Conservation (phyloP, 2,329 filamentous ascomycete genomes). For the Fusarium irregulare region DNA sequence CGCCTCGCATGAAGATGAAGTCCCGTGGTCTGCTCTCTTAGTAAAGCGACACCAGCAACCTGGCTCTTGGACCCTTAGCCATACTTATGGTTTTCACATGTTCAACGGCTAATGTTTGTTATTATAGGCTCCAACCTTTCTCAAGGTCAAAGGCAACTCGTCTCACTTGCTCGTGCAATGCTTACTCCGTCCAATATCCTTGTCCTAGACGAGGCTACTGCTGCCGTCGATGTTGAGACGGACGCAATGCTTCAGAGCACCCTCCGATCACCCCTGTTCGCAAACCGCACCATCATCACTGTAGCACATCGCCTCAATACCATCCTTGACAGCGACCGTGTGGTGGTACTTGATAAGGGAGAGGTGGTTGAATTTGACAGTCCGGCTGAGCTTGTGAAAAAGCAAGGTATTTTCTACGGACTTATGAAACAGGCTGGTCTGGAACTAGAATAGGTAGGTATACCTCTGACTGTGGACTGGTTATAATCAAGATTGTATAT, state of each 20-base stretch:
- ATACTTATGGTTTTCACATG: conserved; percentile 18
- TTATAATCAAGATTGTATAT: conserved; percentile 28
- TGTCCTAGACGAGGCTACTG: conserved; percentile 96
- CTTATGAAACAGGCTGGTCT: conserved; percentile 92
- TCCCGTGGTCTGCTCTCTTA: conserved; percentile 47
- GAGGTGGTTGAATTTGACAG: conserved; percentile 93
- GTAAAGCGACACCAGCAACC: conserved; percentile 11
- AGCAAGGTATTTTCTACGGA: conserved; percentile 84
- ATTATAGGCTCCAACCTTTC: conserved; percentile 87
- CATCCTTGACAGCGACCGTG: conserved; percentile 87
- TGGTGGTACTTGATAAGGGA: conserved; percentile 92
- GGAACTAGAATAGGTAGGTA: conserved; percentile 55
- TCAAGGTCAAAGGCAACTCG: conserved; percentile 91
- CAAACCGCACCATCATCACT: conserved; percentile 95
- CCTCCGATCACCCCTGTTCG: conserved; percentile 75
- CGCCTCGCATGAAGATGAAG: conserved; percentile 49
- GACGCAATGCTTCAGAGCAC: conserved; percentile 74
- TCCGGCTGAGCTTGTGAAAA: conserved; percentile 79
- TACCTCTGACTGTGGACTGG: not conserved
- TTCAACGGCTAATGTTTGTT: conserved; percentile 33
- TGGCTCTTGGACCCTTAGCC: conserved; percentile 6
- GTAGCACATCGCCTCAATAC: conserved; percentile 99
- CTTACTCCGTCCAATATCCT: conserved; percentile 97
- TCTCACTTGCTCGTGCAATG: conserved; percentile 92
- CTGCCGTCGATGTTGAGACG: conserved; percentile 75